phyloP scores from a whole-genome alignment of 306 rosid genomes.

The Rosa lucieae region DNA sequence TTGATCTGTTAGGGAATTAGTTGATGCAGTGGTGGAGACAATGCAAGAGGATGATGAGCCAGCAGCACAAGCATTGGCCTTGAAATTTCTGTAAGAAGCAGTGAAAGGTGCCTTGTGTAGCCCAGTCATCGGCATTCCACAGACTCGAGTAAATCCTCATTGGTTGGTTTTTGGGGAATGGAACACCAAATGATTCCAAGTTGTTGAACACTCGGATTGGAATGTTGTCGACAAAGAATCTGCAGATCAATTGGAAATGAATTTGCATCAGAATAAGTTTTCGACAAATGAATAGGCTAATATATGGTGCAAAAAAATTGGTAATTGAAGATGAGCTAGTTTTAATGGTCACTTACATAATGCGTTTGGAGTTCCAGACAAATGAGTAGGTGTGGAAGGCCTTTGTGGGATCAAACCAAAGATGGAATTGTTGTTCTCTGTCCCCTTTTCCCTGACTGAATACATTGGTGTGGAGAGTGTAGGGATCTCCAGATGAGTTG shows the following conservation, averaged over 20 bases:
- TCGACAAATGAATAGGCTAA: not conserved
- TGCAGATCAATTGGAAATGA: not conserved
- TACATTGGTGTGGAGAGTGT: conserved; percentile 49
- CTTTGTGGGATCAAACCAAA: conserved; percentile 54
- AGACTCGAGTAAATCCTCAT: conserved; percentile 50
- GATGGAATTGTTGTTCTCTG: conserved; percentile 44
- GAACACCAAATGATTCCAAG: conserved; percentile 37
- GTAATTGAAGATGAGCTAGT: not conserved
- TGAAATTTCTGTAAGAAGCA: conserved; percentile 46
- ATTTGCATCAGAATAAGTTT: not conserved
- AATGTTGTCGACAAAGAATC: conserved; percentile 41
- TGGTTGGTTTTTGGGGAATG: conserved; percentile 40
- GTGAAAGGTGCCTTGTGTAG: conserved; percentile 56
- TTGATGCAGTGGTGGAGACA: conserved; percentile 4
- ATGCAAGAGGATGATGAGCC: conserved; percentile 14
- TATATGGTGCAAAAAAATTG: not conserved
- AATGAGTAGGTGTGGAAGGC: conserved; percentile 51
- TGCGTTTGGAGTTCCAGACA: conserved; percentile 38
- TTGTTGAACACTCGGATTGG: conserved; percentile 45
- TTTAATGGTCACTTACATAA: conserved; percentile 30
- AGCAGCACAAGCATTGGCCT: conserved; percentile 35
- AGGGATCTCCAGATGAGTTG: conserved; percentile 41
- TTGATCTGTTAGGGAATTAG: not conserved
- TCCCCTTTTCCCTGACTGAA: conserved; percentile 43
- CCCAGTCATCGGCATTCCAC: conserved; percentile 60